phyloP scores from a whole-genome alignment of 2,329 filamentous ascomycete genomes.

The Juglanconis oblonga region DNA sequence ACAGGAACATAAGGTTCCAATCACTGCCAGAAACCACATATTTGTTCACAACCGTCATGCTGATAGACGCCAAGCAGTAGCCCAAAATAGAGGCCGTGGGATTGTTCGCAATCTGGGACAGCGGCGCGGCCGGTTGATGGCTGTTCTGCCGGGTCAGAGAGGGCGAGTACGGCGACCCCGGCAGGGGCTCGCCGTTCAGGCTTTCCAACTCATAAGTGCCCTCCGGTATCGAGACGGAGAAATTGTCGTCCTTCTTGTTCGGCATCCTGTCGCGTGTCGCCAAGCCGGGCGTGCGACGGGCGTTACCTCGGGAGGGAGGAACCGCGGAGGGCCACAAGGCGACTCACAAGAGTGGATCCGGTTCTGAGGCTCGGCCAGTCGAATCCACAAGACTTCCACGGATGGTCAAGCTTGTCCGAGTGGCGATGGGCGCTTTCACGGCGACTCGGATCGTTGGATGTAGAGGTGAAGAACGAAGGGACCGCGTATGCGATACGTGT shows the following conservation, averaged over 20 bases:
- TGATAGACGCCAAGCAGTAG: conserved; percentile 91
- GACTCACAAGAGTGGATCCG: too few species aligned
- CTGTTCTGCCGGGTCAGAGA: neutral
- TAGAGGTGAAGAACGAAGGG: too few species aligned
- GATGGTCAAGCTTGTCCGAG: too few species aligned
- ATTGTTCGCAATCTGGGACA: conserved; percentile 50
- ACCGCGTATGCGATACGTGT: too few species aligned
- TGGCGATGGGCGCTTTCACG: too few species aligned
- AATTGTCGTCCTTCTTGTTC: conserved; percentile 87
- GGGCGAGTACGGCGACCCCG: neutral
- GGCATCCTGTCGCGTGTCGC: conserved; percentile 56
- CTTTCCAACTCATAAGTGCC: neutral
- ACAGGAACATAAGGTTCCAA: conserved; percentile 97
- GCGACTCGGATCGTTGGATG: too few species aligned
- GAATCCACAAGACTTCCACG: too few species aligned
- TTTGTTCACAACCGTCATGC: conserved; percentile 99
- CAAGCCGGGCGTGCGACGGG: too few species aligned
- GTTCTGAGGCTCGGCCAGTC: too few species aligned
- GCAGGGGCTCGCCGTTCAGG: neutral
- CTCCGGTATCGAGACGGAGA: conserved; percentile 36
- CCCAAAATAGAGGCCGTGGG: conserved; percentile 77
- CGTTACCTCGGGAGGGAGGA: too few species aligned
- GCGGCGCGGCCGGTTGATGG: neutral
- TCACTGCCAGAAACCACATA: conserved; percentile 87
- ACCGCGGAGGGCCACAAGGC: too few species aligned